Evolutionary conservation across 495 filamentous ascomycete genomes (phyloP).

Genomic region (Daldinia grandis): DNA sequence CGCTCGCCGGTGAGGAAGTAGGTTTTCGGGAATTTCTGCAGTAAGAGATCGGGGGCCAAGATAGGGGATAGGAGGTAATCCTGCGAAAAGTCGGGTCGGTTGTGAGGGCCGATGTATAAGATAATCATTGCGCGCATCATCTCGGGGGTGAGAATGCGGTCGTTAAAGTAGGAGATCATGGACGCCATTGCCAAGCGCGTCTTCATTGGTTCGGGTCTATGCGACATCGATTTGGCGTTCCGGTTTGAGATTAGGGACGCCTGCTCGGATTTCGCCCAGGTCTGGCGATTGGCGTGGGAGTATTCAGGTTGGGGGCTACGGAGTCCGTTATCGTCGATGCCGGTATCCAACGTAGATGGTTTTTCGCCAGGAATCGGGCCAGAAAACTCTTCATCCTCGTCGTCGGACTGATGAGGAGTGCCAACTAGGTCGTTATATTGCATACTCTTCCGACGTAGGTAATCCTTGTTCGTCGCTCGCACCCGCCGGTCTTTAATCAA

Average conservation of each 20-base stretch:
- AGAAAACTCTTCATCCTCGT: constrained; percentile 60
- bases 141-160: constrained; percentile 92
- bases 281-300: constrained; percentile 51
- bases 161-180: constrained; percentile 98
- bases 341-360: constrained; percentile 19
- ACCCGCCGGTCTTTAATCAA: constrained; percentile 85
- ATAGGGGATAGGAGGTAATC: constrained; percentile 92
- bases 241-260: constrained; percentile 24
- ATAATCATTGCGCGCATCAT: constrained; percentile 99
- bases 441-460: constrained; percentile 79
- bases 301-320: constrained; percentile 54
- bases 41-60: constrained; percentile 82
- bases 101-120: constrained; percentile 92
- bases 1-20: constrained; percentile 95
- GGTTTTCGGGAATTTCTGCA: constrained; percentile 86
- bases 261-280: constrained; percentile 46
- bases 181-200: constrained; percentile 90
- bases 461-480: constrained; percentile 76
- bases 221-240: constrained; percentile 47
- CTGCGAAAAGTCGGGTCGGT: constrained; percentile 88
- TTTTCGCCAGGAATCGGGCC: constrained; percentile 19
- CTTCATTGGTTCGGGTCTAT: constrained; percentile 71
- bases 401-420: constrained; percentile 72
- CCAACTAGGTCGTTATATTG: constrained; percentile 64
- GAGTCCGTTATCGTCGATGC: constrained; percentile 23